A percentile compares a stretch with the other conserved stretches of the same genome.
These are phyloP conservation scores for Torulaspora franciscae DNA, from an alignment of 805 yeast species.

Conservation along the genomic window DNA sequence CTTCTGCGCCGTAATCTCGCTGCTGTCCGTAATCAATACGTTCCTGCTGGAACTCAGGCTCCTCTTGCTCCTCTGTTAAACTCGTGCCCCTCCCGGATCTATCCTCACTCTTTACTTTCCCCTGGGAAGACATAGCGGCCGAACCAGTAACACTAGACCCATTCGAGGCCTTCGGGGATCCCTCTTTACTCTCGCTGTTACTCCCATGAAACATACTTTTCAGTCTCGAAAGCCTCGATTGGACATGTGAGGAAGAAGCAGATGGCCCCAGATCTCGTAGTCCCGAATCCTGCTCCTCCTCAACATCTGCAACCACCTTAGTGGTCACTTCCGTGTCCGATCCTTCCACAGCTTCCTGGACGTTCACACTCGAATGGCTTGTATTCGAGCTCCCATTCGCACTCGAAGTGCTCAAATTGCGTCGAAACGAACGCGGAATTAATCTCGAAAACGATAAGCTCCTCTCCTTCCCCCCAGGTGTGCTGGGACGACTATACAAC, in stretches of 20 bases:
- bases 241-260: conserved; percentile 6
- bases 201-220: conserved; percentile 21
- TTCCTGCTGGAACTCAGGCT: neutral
- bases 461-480: conserved; percentile 21
- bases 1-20: conserved; percentile 1
- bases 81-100: neutral
- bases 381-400: conserved; percentile 10
- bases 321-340: neutral
- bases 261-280: conserved; percentile 2
- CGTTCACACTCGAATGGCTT: conserved; percentile 10
- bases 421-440: conserved; percentile 15
- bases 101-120: neutral
- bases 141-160: neutral
- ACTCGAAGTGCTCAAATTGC: conserved; percentile 5
- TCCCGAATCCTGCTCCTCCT: conserved; percentile 2
- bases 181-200: conserved; percentile 5
- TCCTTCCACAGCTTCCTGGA: neutral
- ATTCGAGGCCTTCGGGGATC: neutral
- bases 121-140: neutral
- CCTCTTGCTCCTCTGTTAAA: neutral
- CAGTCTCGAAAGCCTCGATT: conserved; percentile 21
- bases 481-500: conserved; percentile 13
- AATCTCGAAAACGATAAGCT: conserved; percentile 27
- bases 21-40: neutral
- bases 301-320: neutral